Conservation (phyloP, 345 rosid genomes). For the Syzygium grande region DNA sequence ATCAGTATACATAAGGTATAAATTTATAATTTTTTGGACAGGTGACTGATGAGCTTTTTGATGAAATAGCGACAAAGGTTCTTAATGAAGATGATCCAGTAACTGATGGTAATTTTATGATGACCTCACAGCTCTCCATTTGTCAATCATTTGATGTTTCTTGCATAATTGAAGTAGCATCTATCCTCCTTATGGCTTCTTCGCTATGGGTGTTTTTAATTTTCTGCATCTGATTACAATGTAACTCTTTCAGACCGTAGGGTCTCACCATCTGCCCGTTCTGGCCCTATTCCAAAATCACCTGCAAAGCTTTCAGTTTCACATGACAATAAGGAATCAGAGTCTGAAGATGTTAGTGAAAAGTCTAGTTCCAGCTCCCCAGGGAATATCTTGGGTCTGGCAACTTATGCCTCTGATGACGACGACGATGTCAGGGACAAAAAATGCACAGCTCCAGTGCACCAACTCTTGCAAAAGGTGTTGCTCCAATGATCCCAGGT, state of each 20-base stretch:
- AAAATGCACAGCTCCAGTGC: conserved; percentile 31
- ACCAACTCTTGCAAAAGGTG: conserved; percentile 17
- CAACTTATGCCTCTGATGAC: conserved; percentile 86
- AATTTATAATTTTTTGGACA: conserved; percentile 17
- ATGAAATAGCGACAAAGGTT: conserved; percentile 92
- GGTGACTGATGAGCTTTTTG: conserved; percentile 95
- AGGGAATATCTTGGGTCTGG: conserved; percentile 88
- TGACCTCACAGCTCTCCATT: not conserved
- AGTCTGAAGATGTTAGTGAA: conserved; percentile 28
- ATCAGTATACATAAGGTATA: not conserved
- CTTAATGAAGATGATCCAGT: conserved; percentile 60
- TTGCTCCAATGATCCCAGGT: conserved; percentile 19
- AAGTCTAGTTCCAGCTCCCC: conserved; percentile 48
- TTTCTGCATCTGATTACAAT: conserved; percentile 33
- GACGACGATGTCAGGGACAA: conserved; percentile 39
- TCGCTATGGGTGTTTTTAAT: not conserved
- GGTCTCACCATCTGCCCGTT: conserved; percentile 27
- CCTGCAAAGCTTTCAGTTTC: conserved; percentile 45
- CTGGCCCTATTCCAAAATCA: conserved; percentile 32
- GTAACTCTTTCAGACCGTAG: conserved; percentile 22
- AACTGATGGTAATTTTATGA: conserved; percentile 44
- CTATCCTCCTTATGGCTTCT: not conserved
- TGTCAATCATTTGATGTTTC: not conserved
- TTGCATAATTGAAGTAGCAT: not conserved
- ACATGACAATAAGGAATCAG: conserved; percentile 24